Evolutionary conservation across 306 rosid genomes (phyloP).

Genomic region (Acacia crassicarpa): DNA sequence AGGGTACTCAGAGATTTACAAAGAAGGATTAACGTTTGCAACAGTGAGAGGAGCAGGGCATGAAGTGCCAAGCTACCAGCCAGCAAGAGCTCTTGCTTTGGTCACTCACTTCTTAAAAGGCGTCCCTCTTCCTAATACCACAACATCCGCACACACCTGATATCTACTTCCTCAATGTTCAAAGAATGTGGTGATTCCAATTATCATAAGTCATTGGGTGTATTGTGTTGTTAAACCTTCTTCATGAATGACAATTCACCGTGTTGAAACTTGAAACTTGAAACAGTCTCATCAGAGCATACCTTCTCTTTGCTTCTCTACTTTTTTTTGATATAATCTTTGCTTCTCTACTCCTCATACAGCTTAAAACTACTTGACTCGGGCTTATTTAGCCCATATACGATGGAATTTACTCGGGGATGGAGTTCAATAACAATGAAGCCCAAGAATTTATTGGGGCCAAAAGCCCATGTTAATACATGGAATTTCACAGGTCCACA

Average conservation of each 20-base stretch:
- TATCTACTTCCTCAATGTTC: neutral
- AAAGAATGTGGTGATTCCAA: neutral
- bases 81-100: conserved; percentile 67
- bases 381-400: neutral
- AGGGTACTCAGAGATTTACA: conserved; percentile 59
- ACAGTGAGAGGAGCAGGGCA: conserved; percentile 88
- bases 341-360: neutral
- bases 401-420: neutral
- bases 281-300: neutral
- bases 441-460: neutral
- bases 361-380: too few relatives aligned
- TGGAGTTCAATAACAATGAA: too few relatives aligned
- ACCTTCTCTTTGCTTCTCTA: neutral
- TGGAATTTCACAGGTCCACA: neutral
- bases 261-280: neutral
- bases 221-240: neutral
- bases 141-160: neutral
- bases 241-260: neutral
- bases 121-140: conserved; percentile 51
- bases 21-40: conserved; percentile 65
- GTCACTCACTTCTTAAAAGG: conserved; percentile 67
- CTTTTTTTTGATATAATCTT: too few relatives aligned
- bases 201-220: neutral
- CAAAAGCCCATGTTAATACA: neutral
- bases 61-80: conserved; percentile 88